Percentiles rank a stretch among this genome's conserved stretches.
Conservation (phyloP, 2,329 filamentous ascomycete genomes). For the Exophiala viscosa region DNA sequence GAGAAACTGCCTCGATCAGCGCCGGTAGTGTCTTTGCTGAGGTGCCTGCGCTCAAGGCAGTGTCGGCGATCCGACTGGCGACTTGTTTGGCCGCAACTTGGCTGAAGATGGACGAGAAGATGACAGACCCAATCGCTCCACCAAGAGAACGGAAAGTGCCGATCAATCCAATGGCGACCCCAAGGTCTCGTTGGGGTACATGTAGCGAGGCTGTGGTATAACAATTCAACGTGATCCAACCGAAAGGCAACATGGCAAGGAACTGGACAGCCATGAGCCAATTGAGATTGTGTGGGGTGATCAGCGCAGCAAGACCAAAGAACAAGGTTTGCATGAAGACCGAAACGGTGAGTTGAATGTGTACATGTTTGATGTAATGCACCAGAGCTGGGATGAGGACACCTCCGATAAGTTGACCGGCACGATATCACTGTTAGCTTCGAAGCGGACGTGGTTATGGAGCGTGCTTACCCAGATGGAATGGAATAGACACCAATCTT, state of each 20-base stretch:
- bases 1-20: slow-evolving; percentile 18
- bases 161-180: slow-evolving; percentile 19
- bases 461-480: slow-evolving; percentile 17
- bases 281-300: slow-evolving; percentile 21
- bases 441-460: neutral
- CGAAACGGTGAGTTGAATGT: slow-evolving; percentile 19
- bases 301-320: slow-evolving; percentile 18
- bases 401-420: slow-evolving; percentile 21
- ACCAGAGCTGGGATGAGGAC: slow-evolving; percentile 19
- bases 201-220: slow-evolving; percentile 22
- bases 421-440: slow-evolving; percentile 6
- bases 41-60: slow-evolving; percentile 6
- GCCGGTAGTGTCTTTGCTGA: slow-evolving; percentile 10
- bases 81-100: slow-evolving; percentile 16
- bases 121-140: slow-evolving; percentile 16
- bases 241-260: slow-evolving; percentile 21
- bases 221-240: slow-evolving; percentile 20
- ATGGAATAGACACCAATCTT: slow-evolving; percentile 23
- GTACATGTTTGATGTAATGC: slow-evolving; percentile 21
- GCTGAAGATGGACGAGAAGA: slow-evolving; percentile 22
- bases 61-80: slow-evolving; percentile 5
- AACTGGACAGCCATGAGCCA: slow-evolving; percentile 22
- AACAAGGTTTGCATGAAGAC: slow-evolving; percentile 22
- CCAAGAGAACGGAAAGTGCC: slow-evolving; percentile 21
- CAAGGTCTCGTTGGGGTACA: slow-evolving; percentile 18